Evolutionary conservation across 257 asterid species (phyloP), one percentile per base, ranked within the genome.

Genomic region (Nicotiana otophora): DNA sequence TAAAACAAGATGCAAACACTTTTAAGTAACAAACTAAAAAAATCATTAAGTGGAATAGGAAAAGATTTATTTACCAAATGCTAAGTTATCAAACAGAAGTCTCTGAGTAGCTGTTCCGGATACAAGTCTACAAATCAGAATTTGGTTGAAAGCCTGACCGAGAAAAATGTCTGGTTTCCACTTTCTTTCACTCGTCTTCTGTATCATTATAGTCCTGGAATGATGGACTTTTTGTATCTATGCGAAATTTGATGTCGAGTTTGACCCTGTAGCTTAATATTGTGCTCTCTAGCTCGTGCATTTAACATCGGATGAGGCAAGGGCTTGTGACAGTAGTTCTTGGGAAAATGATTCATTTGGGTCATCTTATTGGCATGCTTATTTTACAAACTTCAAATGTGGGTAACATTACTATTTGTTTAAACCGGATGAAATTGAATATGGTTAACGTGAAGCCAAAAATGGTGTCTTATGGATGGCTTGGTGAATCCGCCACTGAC

Each of bases 371-470:
- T 62, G 7, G 82, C 58, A 10, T 80, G 31, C 31, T 62, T 16
- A 53, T 15, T 80, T 80, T 36, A 63, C 3, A 0, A 53, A 16
- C 75, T 80, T 63, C 61, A 61, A 23, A 80, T 67, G 48, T 80
- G 42, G 26, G 61, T 5, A n/a, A 4, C 17, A 7, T 17, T 64
- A 31, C 26, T 28, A 61, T 17, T 23, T 62, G 17, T 39, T 80
- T 20, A 23, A 48, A 39, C 62, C 28, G 75, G 28, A 23, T 61
- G 72, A 61, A 36, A 58, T 19, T 26, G 58, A 42, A 62, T 80
- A 61, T 80, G 82, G 61, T 80, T 48, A 61, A 42, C 26, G 23
- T 42, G 72, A 58, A 61, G 82, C 75, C 46, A 33, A 65, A 31
- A 62, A 65, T 51, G 34, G 20, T 26, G 55, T 30, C 46, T 23